phyloP scores from a whole-genome alignment of 108 stramenopile species.

The Stephanodiscus minutulus region DNA sequence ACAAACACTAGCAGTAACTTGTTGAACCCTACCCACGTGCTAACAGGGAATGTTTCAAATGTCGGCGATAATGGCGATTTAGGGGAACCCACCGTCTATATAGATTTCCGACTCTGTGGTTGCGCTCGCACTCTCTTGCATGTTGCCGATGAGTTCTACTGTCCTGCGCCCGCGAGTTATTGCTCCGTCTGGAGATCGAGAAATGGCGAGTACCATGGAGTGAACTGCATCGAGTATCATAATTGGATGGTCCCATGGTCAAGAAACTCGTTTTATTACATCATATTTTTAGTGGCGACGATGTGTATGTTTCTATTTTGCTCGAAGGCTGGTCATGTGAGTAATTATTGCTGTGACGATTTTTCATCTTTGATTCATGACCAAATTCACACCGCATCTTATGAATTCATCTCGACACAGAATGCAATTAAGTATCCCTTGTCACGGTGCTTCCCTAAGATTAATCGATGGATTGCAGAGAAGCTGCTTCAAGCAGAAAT shows the following conservation, averaged over 20 bases:
- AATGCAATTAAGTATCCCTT: slow-evolving; percentile 25
- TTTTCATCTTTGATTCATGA: not conserved
- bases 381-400: not conserved
- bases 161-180: slow-evolving; percentile 10
- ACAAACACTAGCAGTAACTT: not conserved
- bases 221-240: slow-evolving; percentile 10
- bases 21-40: not conserved
- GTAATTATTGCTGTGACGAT: not conserved
- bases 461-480: slow-evolving; percentile 27
- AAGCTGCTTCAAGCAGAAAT: slow-evolving; percentile 18
- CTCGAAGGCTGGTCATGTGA: slow-evolving; percentile 22
- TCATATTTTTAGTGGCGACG: slow-evolving; percentile 19
- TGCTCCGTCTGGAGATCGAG: slow-evolving; percentile 15
- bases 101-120: not conserved
- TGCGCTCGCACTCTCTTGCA: slow-evolving; percentile 1
- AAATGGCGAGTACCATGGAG: slow-evolving; percentile 7
- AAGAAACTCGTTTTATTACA: slow-evolving; percentile 32
- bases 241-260: slow-evolving; percentile 14
- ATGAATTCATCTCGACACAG: not conserved
- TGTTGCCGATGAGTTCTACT: slow-evolving; percentile 17
- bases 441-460: slow-evolving; percentile 17
- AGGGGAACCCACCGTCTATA: not conserved
- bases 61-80: not conserved
- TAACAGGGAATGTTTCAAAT: not conserved
- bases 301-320: slow-evolving; percentile 9